Evolutionary conservation across 2,329 filamentous ascomycete species (phyloP), one percentile per base, ranked within the genome.

Genomic region (Colletotrichum sublineola): DNA sequence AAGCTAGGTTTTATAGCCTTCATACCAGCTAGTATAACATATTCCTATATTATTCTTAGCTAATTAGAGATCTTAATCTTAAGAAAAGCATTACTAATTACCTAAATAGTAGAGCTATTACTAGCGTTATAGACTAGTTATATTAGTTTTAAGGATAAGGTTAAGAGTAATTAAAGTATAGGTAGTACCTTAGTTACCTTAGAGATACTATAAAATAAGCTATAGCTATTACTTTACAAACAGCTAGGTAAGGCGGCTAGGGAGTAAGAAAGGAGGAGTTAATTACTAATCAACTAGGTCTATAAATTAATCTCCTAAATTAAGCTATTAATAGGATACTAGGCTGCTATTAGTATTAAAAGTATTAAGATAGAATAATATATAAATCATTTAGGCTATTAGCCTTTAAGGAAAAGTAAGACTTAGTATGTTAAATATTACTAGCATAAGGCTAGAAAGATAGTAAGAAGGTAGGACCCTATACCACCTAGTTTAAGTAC

Each of bases 81-180:
- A 55, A 74, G 71, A 48, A 77, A 76, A 15, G 75, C 75, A n/a
- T 75, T 61, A 1, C 76, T 74, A 18, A 75, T 71, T 14, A 61
- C 60, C 69, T 67, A 78, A 36, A 77, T 71, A 2, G 75, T 73
- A 6, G 74, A 75, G 5, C 38, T 11, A 12, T 38, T 62, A 11
- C 67, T 63, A 20, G 52, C 65, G 42, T 71, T 73, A 53, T 73
- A 63, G 5, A 75, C 24, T n/a, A 66, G 20, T 50, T 65, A 53
- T 40, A 75, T 24, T 5, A 53, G 40, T 58, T 61, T 52, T 9
- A 20, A 63, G 24, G 38, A 42, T 24, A 20, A 11, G 31, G 31
- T 50, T 5, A 42, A 52, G 12, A 73, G 50, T 18, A 67, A 57
- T 11, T 55, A 58, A 31, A 24, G 56, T 46, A 52, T 52, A 5